Base-by-base conservation (phyloP, 2,329 filamentous ascomycete genomes). In the Penicillium sp. region DNA sequence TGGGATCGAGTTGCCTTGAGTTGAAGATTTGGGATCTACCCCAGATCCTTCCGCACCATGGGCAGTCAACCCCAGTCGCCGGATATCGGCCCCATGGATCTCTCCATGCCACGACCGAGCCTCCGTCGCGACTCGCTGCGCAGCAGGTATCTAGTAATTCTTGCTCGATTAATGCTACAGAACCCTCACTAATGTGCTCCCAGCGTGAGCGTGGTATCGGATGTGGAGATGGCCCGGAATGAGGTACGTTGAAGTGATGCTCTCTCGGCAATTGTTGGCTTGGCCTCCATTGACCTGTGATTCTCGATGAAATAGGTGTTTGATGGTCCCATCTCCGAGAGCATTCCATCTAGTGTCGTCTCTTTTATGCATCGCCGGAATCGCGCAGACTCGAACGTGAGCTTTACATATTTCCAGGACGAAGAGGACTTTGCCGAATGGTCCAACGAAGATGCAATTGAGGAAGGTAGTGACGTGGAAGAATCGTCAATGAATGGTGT, bases 161-260 rank as follows among this genome's bases (percentile, higher is more conserved):
- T 6, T 9, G 18, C 44, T 7, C 8, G 2, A 10, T 14, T 7
- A 3, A 3, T 45, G 48, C 48, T 46, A 33, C 9, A 26, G 19
- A 56, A 45, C 44, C 24, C 24, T 13, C 36, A 37, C 67, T 71
- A 43, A 73, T 49, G 18, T 28, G 37, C 14, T 24, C 49, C 5
- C 60, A 82, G 79, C 62, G 75, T 87, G 31, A 96, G 91, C 75
- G 87, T 97, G 64, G 88, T 96, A 65, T 91, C 91, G 63, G 91
- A 96, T 74, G 92, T 97, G n/a, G 93, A 97, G 72, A 97, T 99
- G 94, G 93, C 94, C 18, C 91, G 95, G 48, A 91, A 96, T 71
- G 93, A 97, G 84, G 90, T 94, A 69, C 49, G 75, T 66, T 54
- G 62, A 21, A 53, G 19, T 11, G 21, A 34, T 37, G 21, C 28